phyloP scores from a whole-genome alignment of 441 rosid genomes.

The Eutrema salsugineum region DNA sequence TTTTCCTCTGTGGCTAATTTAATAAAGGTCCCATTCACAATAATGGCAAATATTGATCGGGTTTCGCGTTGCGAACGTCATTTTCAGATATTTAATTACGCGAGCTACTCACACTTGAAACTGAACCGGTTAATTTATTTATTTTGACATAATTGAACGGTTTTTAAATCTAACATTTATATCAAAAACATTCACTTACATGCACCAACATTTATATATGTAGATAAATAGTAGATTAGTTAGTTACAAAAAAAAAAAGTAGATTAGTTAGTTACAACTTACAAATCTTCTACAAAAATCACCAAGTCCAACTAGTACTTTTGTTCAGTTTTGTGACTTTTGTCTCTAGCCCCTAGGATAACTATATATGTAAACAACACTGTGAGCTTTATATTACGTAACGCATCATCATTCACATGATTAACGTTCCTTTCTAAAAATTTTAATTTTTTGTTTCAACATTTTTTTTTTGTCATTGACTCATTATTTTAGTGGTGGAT shows the following conservation, averaged over 20 bases:
- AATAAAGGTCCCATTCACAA: background rate
- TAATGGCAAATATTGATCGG: background rate
- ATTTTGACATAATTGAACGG: no score
- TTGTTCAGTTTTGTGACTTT: background rate
- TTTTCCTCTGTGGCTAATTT: background rate
- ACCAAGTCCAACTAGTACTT: background rate
- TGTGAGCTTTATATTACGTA: background rate
- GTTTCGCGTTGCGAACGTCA: background rate
- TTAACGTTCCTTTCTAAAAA: background rate
- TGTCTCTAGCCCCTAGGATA: background rate
- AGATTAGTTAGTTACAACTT: background rate
- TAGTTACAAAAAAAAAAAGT: background rate
- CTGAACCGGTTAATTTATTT: background rate
- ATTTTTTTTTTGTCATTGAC: background rate
- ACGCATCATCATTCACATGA: conserved; percentile 21
- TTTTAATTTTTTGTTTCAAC: background rate
- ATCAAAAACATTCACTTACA: background rate
- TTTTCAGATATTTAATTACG: background rate
- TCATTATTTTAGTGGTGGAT: background rate
- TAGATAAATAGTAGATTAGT: background rate
- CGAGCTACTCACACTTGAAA: background rate
- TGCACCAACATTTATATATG: background rate
- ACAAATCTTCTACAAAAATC: background rate
- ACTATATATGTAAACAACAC: background rate
- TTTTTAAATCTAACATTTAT: background rate